Percentiles rank a stretch among this genome's conserved stretches.
Evolutionary conservation across 2,329 filamentous ascomycete genomes (phyloP).

Genomic region (Neodidymelliopsis sp.): DNA sequence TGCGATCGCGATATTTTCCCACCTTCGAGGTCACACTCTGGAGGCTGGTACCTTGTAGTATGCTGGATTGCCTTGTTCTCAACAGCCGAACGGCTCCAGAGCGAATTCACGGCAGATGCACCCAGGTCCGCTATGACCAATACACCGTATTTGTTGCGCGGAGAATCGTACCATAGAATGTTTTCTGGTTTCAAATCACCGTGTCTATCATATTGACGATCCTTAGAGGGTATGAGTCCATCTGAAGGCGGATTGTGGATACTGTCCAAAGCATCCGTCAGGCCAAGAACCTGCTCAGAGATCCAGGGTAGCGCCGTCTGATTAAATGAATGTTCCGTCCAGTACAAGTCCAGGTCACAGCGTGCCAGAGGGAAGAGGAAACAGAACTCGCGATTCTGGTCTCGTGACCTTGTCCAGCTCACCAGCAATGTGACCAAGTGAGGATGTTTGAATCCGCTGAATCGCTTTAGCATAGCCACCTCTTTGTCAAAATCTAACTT

Average conservation of each 20-base stretch:
- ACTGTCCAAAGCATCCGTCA: slow-evolving; percentile 13
- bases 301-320: slow-evolving; percentile 8
- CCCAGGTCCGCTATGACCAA: slow-evolving; percentile 9
- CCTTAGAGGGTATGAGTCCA: background rate
- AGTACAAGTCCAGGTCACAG: slow-evolving; percentile 19
- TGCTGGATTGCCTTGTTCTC: slow-evolving; percentile 16
- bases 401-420: slow-evolving; percentile 11
- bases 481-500: slow-evolving; percentile 7
- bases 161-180: slow-evolving; percentile 12
- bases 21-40: slow-evolving; percentile 26
- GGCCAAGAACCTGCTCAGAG: slow-evolving; percentile 19
- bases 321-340: background rate
- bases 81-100: background rate
- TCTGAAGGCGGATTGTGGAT: slow-evolving; percentile 19
- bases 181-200: slow-evolving; percentile 20
- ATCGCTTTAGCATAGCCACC: slow-evolving; percentile 7
- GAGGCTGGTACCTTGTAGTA: slow-evolving; percentile 19
- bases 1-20: slow-evolving; percentile 19
- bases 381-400: slow-evolving; percentile 1
- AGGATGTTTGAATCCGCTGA: slow-evolving; percentile 15
- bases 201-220: slow-evolving; percentile 4
- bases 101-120: background rate
- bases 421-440: slow-evolving; percentile 25
- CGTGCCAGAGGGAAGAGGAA: slow-evolving; percentile 23
- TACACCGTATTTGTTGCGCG: background rate